Conservation (phyloP, 768 basidiomycete genomes). For the Boletus coccyginus region DNA sequence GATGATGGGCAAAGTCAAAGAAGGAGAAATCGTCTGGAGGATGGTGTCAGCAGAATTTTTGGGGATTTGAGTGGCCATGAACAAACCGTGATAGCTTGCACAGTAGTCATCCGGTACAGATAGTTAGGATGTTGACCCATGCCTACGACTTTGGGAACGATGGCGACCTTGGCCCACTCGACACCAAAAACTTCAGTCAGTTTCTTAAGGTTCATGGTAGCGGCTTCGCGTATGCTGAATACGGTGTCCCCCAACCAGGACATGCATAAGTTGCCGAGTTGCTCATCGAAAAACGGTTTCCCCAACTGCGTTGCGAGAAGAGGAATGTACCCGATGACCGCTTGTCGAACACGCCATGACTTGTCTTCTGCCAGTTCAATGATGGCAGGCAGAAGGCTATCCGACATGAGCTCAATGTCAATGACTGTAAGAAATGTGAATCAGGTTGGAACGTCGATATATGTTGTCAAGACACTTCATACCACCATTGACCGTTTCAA, state of each 20-base stretch:
- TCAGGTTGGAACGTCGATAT: constrained; percentile 5
- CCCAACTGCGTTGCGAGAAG: constrained; percentile 97
- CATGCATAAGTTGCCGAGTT: constrained; percentile 96
- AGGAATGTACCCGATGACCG: constrained; percentile 99
- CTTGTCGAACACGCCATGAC: constrained; percentile 98
- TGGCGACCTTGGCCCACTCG: constrained; percentile 91
- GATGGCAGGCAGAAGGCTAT: constrained; percentile 95
- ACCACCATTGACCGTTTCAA: constrained; percentile 94
- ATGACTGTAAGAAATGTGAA: constrained; percentile 61
- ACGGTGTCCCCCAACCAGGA: constrained; percentile 98
- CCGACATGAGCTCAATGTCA: constrained; percentile 91
- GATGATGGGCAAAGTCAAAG: constrained; percentile 80
- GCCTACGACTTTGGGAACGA: constrained; percentile 94
- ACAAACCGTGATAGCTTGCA: constrained; percentile 94
- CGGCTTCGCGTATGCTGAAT: constrained; percentile 97
- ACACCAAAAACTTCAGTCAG: constrained; percentile 98
- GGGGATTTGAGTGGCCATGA: background rate
- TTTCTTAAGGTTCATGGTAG: constrained; percentile 94
- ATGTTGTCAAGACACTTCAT: constrained; percentile 24
- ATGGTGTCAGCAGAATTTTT: constrained; percentile 5
- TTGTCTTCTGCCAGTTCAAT: constrained; percentile 99
- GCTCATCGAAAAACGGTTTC: constrained; percentile 95
- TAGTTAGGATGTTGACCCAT: constrained; percentile 99
- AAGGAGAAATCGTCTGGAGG: constrained; percentile 90
- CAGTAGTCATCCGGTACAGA: constrained; percentile 96